Evolutionary conservation across 2,329 filamentous ascomycete genomes (phyloP), one percentile per base, ranked within the genome.

Genomic region (Clarireedia paspali): DNA sequence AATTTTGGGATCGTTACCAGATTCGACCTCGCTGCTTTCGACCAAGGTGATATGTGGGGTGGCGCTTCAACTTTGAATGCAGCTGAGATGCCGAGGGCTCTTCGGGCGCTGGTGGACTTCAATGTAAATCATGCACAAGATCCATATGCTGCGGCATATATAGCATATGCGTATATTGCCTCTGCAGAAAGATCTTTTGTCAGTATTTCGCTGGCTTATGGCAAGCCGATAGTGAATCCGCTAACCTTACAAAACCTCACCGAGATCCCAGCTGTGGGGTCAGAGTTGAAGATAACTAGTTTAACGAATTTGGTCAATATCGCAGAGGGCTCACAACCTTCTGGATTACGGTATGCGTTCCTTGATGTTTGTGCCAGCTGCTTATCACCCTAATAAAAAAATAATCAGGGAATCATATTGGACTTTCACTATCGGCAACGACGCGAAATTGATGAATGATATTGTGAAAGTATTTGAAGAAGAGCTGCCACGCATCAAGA

Each of bases 21-120:
- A 40, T 40, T 40, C 12, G 38, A 40, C 12, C 64, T 80, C 10
- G 67, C 73, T 59, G 73, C 73, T 0, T 71, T 57, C 34, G 47
- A 50, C 17, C 50, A 57, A n/a, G 55, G 55, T 23, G 38, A 52
- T 20, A 34, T 62, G 40, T 63, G 57, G 60, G 61, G 58, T 6
- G 62, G 57, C 9, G 42, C 24, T 24, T 36, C 40, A 5, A 56
- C 15, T 20, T 24, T 34, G n/a, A 36, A 23, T 7, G 27, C 42
- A 9, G 47, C 9, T 15, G 27, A 53, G 15, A 30, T 47, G 14
- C 15, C 42, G 12, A 27, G 12, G 17, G 30, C 26, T 2, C 27
- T 55, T 17, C 30, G 26, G 10, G 50, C 50, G 14, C n/a, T 57
- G 14, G 36, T 23, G 10, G 27, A 49, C 14, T 24, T 55, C 38